Evolutionary conservation across 345 rosid species (phyloP), one percentile per base, ranked within the genome.

Genomic region (Ricinus communis): DNA sequence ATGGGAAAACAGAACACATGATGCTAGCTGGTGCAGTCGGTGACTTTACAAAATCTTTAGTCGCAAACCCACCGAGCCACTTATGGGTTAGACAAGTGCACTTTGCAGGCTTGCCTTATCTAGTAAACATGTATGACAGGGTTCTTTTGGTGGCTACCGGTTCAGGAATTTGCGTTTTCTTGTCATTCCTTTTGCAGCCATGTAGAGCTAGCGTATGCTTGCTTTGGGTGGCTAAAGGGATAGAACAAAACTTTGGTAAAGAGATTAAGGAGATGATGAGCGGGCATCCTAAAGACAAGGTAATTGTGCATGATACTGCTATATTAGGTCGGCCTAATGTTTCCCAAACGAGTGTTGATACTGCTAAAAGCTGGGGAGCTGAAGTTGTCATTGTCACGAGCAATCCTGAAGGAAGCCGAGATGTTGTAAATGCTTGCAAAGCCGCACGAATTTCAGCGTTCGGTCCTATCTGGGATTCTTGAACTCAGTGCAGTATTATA

Each of bases 381-480:
- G 85, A 93, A 71, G 95, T 87, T 1, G 96, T 89, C 43, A 79
- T 93, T 36, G 95, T 91, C n/a, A 89, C 97, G 8, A 91, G 96
- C 74, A 91, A 93, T 71, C 98, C 98, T 15, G 86, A 87, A 81
- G 93, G 98, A 70, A 89, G 97, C 76, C 80, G 90, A 71, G 93
- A 90, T 36, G 91, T 91, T 46, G 92, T 90, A 28, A 73, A 84
- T 71, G 81, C 92, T 0, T 91, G 96, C 81, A 89, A 87, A 67
- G 79, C 66, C 25, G 74, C 83, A 1, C 85, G 91, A 59, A 77
- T 91, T 61, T 78, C 96, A 2, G 92, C 93, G 15, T 93, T 91
- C 65, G 97, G 96, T 71, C 98, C 97, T n/a, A 91, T 89, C 70
- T 93, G 96, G 97, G 97, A 90, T 77, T 91, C 98, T 19, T 91